These are phyloP conservation scores for Clathrospora elynae DNA, from an alignment of 2,329 filamentous ascomycete genomes.

Conservation along the genomic window DNA sequence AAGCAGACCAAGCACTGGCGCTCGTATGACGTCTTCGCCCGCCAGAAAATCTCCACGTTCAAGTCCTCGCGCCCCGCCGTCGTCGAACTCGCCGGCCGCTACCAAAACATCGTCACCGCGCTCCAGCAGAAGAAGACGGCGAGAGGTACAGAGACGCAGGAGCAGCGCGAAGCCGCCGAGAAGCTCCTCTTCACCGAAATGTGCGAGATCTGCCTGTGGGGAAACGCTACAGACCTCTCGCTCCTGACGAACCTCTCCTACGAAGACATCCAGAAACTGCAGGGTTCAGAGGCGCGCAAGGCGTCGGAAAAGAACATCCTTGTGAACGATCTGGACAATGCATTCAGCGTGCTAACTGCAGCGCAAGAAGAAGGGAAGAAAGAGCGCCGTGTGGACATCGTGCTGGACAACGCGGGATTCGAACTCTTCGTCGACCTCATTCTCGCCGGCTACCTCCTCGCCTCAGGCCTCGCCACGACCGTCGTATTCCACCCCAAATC, in stretches of 20 bases:
- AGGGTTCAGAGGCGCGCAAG: conserved; percentile 86
- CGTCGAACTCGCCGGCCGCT: conserved; percentile 78
- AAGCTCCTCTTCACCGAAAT: conserved; percentile 85
- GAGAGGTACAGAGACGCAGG: conserved; percentile 51
- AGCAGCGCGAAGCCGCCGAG: conserved; percentile 69
- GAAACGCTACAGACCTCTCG: conserved; percentile 92
- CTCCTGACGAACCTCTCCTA: conserved; percentile 88
- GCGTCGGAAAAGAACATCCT: conserved; percentile 89
- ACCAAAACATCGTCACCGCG: conserved; percentile 73
- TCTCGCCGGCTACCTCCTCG: conserved; percentile 85
- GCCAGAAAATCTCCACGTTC: conserved; percentile 91
- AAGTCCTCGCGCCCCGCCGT: conserved; percentile 87
- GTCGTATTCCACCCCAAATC: conserved; percentile 91
- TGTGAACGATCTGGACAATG: conserved; percentile 77
- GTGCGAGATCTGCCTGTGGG: conserved; percentile 96
- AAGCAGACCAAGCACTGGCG: conserved; percentile 80
- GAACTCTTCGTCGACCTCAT: conserved; percentile 96
- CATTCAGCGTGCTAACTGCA: conserved; percentile 70
- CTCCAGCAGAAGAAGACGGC: conserved; percentile 60
- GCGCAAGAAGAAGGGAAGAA: conserved; percentile 66
- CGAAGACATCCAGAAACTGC: conserved; percentile 95
- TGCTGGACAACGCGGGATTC: conserved; percentile 96
- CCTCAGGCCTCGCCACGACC: conserved; percentile 80
- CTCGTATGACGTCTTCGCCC: conserved; percentile 83
- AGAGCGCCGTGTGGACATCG: conserved; percentile 84